Percentiles rank a stretch among this genome's conserved stretches.
Conservation (phyloP, 345 rosid genomes). For the Tarenaya hassleriana region DNA sequence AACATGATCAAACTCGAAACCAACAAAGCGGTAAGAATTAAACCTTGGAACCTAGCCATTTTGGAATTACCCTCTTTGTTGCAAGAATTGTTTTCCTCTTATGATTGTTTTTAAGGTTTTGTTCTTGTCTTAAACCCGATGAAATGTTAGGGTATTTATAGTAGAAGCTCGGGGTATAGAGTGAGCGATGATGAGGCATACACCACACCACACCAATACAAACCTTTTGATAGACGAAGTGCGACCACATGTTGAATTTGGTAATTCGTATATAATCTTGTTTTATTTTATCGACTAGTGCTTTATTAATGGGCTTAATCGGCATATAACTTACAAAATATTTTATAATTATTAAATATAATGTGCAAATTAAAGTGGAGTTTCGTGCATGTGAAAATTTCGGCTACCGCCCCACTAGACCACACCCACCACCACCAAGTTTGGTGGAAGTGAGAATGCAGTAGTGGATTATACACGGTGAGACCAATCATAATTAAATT, state of each 20-base stretch:
- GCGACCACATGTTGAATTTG: too few relatives aligned
- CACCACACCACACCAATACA: slow-evolving; percentile 12
- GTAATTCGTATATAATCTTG: too few relatives aligned
- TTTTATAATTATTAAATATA: too few relatives aligned
- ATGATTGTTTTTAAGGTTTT: slow-evolving; percentile 4
- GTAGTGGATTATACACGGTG: slow-evolving; percentile 18
- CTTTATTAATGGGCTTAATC: too few relatives aligned
- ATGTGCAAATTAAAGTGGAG: too few relatives aligned
- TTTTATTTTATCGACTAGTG: too few relatives aligned
- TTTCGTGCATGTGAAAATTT: slow-evolving; percentile 11
- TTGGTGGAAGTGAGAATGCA: slow-evolving; percentile 19
- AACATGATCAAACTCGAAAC: slow-evolving; percentile 25
- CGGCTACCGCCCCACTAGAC: slow-evolving; percentile 23
- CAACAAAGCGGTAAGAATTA: slow-evolving; percentile 20
- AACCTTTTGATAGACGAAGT: too few relatives aligned
- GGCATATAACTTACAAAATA: too few relatives aligned
- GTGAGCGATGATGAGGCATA: slow-evolving; percentile 20
- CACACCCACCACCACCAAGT: slow-evolving; percentile 22
- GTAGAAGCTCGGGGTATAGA: slow-evolving; percentile 10
- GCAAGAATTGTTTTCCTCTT: neutral
- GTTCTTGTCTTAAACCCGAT: slow-evolving; percentile 11
- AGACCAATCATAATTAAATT: neutral
- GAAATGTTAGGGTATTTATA: slow-evolving; percentile 25
- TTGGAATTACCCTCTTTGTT: slow-evolving; percentile 5
- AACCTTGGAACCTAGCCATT: slow-evolving; percentile 24